phyloP scores from a whole-genome alignment of 352 stramenopile genomes.

The Phytophthora capsici region DNA sequence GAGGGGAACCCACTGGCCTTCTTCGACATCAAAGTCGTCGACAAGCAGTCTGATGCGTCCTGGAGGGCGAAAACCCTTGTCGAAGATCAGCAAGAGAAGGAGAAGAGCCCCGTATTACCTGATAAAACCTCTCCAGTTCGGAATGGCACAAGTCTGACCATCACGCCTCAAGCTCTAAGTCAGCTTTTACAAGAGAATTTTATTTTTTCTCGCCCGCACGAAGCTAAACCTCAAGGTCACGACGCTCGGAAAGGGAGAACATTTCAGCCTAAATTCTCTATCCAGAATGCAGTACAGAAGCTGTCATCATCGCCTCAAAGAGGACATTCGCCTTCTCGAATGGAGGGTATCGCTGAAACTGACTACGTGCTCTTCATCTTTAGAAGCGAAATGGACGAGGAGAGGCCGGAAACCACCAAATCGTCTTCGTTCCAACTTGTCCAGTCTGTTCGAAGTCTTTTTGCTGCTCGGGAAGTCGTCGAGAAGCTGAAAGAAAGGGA shows the following conservation, averaged over 20 bases:
- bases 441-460: conserved; percentile 7
- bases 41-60: conserved; percentile 24
- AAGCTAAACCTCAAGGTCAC: conserved; percentile 6
- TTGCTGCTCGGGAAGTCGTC: conserved; percentile 24
- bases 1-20: conserved; percentile 72
- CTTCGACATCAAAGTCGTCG: conserved; percentile 48
- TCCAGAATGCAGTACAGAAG: conserved; percentile 3
- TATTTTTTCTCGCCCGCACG: conserved; percentile 60
- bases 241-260: conserved; percentile 6
- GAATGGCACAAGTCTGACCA: conserved; percentile 10
- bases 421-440: conserved; percentile 45
- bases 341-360: conserved; percentile 20
- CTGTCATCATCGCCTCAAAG: conserved; percentile 3
- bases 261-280: conserved; percentile 1
- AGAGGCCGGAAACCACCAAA: conserved; percentile 1
- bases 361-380: conserved; percentile 47
- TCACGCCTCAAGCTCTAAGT: conserved; percentile 44
- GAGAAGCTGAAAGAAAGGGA: conserved; percentile 3
- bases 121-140: no score
- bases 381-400: conserved; percentile 6
- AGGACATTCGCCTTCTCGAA: conserved; percentile 13
- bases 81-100: neutral
- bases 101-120: neutral
- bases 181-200: conserved; percentile 74
- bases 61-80: conserved; percentile 16